Conservation (phyloP, 306 rosid genomes). For the Phaseolus lunatus region DNA sequence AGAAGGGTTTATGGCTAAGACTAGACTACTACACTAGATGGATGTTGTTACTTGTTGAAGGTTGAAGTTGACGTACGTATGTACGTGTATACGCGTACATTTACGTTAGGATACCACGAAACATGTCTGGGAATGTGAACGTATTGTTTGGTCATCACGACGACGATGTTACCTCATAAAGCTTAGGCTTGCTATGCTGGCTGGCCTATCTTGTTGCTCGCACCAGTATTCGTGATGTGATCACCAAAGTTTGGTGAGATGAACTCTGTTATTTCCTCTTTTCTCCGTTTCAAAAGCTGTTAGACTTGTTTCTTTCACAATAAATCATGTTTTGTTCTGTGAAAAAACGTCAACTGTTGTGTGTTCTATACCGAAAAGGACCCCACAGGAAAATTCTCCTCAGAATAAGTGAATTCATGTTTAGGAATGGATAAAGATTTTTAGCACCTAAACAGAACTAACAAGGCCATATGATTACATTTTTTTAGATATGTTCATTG, state of each 20-base stretch:
- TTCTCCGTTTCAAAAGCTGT: constrained; percentile 1
- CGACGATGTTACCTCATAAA: constrained; percentile 44
- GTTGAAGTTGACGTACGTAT: constrained; percentile 3
- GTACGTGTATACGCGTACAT: constrained; percentile 19
- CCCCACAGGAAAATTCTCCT: not conserved
- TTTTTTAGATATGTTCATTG: too few relatives aligned
- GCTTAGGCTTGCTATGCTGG: constrained; percentile 25
- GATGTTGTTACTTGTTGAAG: not conserved
- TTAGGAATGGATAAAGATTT: not conserved
- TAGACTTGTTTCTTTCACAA: constrained; percentile 41
- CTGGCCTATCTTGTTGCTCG: constrained; percentile 31
- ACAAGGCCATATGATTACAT: too few relatives aligned
- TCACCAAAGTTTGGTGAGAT: not conserved
- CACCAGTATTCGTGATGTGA: constrained; percentile 36
- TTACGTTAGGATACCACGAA: constrained; percentile 29
- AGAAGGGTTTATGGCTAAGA: constrained; percentile 22
- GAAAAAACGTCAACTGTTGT: not conserved
- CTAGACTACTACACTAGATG: not conserved
- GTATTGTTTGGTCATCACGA: constrained; percentile 39
- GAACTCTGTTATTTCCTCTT: not conserved
- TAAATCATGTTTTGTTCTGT: constrained; percentile 26
- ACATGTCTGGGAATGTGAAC: constrained; percentile 44
- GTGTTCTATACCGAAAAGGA: not conserved
- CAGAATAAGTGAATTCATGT: not conserved
- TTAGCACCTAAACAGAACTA: not conserved